Base-by-base conservation (phyloP, 768 basidiomycete species). In the Sporobolomyces phaffii region DNA sequence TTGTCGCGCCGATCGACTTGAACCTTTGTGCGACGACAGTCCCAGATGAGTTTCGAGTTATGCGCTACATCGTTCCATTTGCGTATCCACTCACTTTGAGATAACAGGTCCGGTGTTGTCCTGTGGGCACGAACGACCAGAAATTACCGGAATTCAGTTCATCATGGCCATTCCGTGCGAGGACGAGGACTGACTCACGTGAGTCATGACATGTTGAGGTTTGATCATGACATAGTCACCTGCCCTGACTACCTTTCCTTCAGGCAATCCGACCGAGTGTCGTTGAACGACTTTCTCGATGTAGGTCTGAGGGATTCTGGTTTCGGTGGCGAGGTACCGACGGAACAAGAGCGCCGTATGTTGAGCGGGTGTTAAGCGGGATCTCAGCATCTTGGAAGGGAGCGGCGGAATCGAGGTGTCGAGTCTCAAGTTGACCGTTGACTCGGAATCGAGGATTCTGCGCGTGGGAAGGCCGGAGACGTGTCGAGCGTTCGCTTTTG, bases 221-320 rank as follows among this genome's bases (percentile, higher is more conserved):
- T 86, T 85, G 79, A 99, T 96, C 93, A 97, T 99, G 43, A 98
- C 92, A 85, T 98, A 98, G 86, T 99, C 96, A 18, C 94, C 96
- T 41, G 92, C 90, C 73, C 85, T 86, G 72, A 98, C 89, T 20
- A 82, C 80, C 77, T 87, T 90, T 48, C 87, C 88, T 58, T 82
- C 78, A 3, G 90, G 86, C 1, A 92, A 81, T 54, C 87, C 91
- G n/a, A 98, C 90, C 0, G 96, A 87, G 80, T 97, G 94, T 77
- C 87, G 89, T 78, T 98, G 93, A 0, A 99, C 93, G 69, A 99
- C 88, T 81, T 99, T 98, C 79, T 99, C 94, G 75, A 98, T 89
- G 74, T 90, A 80, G 0, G 92, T 96, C 78, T 98, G 96, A 15
- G 70, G 70, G 2, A 72, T 20, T 6, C 54, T 29, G 38, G 65